Evolutionary conservation across 495 filamentous ascomycete genomes (phyloP).

Genomic region (Hypoxylon crocopeplum): DNA sequence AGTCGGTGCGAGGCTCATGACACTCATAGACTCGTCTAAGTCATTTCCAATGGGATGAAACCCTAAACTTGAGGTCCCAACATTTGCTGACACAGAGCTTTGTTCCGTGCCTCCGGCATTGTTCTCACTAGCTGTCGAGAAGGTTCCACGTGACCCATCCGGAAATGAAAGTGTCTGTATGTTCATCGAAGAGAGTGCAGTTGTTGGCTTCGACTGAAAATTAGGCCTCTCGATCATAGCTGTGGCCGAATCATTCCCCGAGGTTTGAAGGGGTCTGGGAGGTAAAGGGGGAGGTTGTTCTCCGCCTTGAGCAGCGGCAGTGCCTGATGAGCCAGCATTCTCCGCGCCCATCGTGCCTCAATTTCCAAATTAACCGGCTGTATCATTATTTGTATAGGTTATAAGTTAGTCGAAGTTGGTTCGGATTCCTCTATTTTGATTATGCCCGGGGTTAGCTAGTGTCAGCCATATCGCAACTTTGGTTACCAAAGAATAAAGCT

Average conservation of each 20-base stretch:
- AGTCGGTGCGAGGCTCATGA: constrained; percentile 82
- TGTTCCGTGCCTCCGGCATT: constrained; percentile 32
- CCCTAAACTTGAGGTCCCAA: constrained; percentile 40
- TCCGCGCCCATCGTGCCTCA: constrained; percentile 34
- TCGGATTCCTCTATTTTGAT: neutral
- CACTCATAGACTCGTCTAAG: constrained; percentile 79
- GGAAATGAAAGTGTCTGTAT: constrained; percentile 74
- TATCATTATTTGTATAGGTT: constrained; percentile 31
- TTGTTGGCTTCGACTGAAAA: constrained; percentile 79
- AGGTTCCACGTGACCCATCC: constrained; percentile 68
- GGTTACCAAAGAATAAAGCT: neutral
- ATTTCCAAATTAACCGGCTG: constrained; percentile 4
- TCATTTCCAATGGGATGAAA: constrained; percentile 49
- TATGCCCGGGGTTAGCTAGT: neutral
- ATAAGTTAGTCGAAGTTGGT: neutral
- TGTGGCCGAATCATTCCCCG: neutral
- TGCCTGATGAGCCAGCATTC: constrained; percentile 33
- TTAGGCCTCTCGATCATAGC: constrained; percentile 41
- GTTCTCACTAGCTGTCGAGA: constrained; percentile 55
- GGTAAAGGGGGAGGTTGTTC: constrained; percentile 69
- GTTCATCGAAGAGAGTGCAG: constrained; percentile 79
- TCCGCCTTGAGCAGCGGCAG: constrained; percentile 34
- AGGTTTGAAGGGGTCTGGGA: constrained; percentile 60
- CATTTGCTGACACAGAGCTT: constrained; percentile 40
- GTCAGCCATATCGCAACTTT: neutral